Percentiles rank a stretch among this genome's conserved stretches.
phyloP scores from a whole-genome alignment of 2,329 filamentous ascomycete genomes.

The Aspergillus tanneri region DNA sequence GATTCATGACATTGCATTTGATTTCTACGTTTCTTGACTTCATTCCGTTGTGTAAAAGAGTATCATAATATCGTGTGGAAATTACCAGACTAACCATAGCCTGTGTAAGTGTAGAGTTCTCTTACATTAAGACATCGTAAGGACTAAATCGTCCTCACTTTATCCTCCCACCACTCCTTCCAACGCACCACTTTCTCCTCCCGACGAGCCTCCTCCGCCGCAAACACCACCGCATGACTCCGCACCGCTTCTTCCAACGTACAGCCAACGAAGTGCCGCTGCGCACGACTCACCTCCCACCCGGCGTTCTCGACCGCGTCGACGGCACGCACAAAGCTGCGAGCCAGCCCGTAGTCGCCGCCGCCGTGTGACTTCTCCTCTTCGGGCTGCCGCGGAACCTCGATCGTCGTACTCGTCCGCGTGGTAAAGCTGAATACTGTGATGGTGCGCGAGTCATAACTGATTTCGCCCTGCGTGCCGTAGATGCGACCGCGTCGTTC shows the following conservation, averaged over 20 bases:
- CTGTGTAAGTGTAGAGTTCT: no score
- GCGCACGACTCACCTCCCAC: slow-evolving; percentile 67
- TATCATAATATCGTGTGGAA: no score
- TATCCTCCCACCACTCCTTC: slow-evolving; percentile 69
- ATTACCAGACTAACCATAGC: no score
- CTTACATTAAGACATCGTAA: no score
- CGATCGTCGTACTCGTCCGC: slow-evolving; percentile 51
- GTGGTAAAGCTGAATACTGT: slow-evolving; percentile 70
- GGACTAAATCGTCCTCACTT: slow-evolving; percentile 39
- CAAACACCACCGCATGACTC: slow-evolving; percentile 91
- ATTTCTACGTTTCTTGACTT: no score
- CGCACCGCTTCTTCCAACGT: slow-evolving; percentile 82
- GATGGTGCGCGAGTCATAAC: slow-evolving; percentile 78
- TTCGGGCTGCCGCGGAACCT: slow-evolving; percentile 59
- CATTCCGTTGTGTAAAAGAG: no score
- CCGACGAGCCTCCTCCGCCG: slow-evolving; percentile 80
- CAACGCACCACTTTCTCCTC: slow-evolving; percentile 71
- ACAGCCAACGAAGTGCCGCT: slow-evolving; percentile 74
- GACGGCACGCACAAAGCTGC: slow-evolving; percentile 80
- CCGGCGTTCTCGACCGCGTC: slow-evolving; percentile 71
- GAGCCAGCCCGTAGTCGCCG: slow-evolving; percentile 74
- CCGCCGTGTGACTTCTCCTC: slow-evolving; percentile 66
- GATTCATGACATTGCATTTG: background rate
- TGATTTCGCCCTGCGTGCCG: slow-evolving; percentile 80
- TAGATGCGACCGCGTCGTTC: slow-evolving; percentile 82